These are phyloP conservation scores for Ustilago curta DNA, from an alignment of 1,284 basidiomycete genomes.

Conservation along the genomic window DNA sequence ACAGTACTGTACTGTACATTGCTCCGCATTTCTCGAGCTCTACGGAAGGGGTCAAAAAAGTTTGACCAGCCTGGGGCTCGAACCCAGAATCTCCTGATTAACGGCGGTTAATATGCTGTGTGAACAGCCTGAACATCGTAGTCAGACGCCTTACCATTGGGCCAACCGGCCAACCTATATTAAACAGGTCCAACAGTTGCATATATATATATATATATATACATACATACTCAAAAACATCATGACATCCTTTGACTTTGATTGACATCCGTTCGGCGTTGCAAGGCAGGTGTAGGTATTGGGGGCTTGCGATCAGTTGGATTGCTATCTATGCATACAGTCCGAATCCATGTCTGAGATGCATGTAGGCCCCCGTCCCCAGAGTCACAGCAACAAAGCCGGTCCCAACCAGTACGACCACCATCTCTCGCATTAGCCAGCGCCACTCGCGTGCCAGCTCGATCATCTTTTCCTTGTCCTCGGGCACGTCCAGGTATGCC, in stretches of 20 bases:
- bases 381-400: background rate
- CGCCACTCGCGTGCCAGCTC: conserved; percentile 31
- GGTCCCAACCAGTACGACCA: conserved; percentile 20
- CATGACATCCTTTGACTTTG: too few relatives aligned
- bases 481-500: conserved; percentile 21
- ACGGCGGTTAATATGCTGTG: background rate
- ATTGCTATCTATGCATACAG: background rate
- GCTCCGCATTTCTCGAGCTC: too few relatives aligned
- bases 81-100: conserved; percentile 61
- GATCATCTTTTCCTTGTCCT: conserved; percentile 25
- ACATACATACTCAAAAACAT: too few relatives aligned
- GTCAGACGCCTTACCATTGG: conserved; percentile 63
- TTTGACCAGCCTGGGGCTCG: conserved; percentile 58
- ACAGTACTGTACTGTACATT: too few relatives aligned
- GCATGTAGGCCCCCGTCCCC: background rate
- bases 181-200: background rate
- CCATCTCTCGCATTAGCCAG: conserved; percentile 53
- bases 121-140: conserved; percentile 23
- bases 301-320: too few relatives aligned
- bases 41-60: too few relatives aligned
- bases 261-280: too few relatives aligned
- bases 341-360: background rate
- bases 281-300: too few relatives aligned
- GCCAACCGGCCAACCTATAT: conserved; percentile 47
- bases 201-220: too few relatives aligned